These are phyloP conservation scores for Aspergillus costaricaensis DNA, from an alignment of 2,329 filamentous ascomycete species.

Conservation along the genomic window DNA sequence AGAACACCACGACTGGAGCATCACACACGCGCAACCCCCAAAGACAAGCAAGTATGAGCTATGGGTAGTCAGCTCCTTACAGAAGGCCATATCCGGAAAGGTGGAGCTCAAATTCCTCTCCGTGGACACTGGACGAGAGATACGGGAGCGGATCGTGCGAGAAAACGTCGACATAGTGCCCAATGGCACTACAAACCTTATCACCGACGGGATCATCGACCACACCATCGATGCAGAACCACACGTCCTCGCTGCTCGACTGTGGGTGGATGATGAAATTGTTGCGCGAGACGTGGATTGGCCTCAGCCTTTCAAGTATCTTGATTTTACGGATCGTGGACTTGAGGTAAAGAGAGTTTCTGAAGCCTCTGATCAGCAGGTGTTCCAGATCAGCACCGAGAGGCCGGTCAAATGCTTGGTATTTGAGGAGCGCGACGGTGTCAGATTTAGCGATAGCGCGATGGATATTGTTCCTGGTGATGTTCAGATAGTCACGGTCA, in stretches of 20 bases:
- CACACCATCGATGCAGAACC: constrained; percentile 53
- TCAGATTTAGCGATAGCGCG: constrained; percentile 57
- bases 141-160: constrained; percentile 53
- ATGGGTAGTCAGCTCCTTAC: constrained; percentile 58
- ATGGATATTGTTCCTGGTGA: constrained; percentile 62
- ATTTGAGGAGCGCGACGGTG: constrained; percentile 59
- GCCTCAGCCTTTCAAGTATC: constrained; percentile 63
- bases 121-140: constrained; percentile 55
- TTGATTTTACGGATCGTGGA: constrained; percentile 55
- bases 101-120: constrained; percentile 55
- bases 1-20: constrained; percentile 62
- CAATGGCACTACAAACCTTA: constrained; percentile 58
- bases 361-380: constrained; percentile 25
- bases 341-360: constrained; percentile 48
- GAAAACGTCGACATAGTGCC: constrained; percentile 51
- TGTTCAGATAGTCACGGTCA: constrained; percentile 47
- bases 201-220: constrained; percentile 53
- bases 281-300: constrained; percentile 60
- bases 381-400: constrained; percentile 48
- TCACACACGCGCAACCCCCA: constrained; percentile 58
- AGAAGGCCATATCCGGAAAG: constrained; percentile 32
- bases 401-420: constrained; percentile 63
- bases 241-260: constrained; percentile 55
- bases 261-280: constrained; percentile 55
- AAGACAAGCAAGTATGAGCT: constrained; percentile 56